Base-by-base conservation (phyloP, 2,329 filamentous ascomycete genomes). In the Sclerotiophoma versabilis region DNA sequence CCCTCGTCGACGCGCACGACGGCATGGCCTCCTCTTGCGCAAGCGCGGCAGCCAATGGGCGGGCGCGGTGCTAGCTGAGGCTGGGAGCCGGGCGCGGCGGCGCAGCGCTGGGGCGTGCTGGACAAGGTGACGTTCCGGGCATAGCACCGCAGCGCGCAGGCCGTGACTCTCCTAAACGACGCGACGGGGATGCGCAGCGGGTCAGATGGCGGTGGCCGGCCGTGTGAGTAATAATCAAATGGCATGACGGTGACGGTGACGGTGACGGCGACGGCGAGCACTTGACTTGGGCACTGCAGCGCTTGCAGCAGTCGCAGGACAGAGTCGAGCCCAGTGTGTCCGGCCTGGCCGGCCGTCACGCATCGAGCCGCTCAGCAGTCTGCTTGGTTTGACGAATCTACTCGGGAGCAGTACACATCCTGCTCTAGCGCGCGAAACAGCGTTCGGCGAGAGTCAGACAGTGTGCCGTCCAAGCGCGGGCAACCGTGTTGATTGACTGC, bases 201-300 rank as follows among this genome's bases (percentile, higher is more conserved):
- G 64, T 64, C 63, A 64, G 61, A 61, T 61, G 60, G 63, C 48
- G 49, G 61, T 54, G 15, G 51, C 39, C 51, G 51, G 51, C 51
- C 39, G 38, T 56, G 56, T 60, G 59, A 47, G 54, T 54, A 61
- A 56, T 54, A 61, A 62, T 58, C 58, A 59, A 57, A 57, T 59
- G 33, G 37, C 27, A 45, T 38, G 51, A 38, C 49, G 44, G 45
- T 36, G 33, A 41, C 30, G 46, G 42, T 30, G 29, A 33, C 46
- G 38, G 39, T 22, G 17, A 45, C 42, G 42, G 47, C 38, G 38
- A 38, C 15, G 38, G 44, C 50, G 43, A 44, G 50, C 37, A 38
- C 50, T 48, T 26, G 50, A 54, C 44, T 27, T 42, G 49, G 27
- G 47, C 22, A 22, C 46, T 39, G 42, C 49, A 46, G 44, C 37